Base-by-base conservation (phyloP, 495 filamentous ascomycete species). In the Podospora conica region DNA sequence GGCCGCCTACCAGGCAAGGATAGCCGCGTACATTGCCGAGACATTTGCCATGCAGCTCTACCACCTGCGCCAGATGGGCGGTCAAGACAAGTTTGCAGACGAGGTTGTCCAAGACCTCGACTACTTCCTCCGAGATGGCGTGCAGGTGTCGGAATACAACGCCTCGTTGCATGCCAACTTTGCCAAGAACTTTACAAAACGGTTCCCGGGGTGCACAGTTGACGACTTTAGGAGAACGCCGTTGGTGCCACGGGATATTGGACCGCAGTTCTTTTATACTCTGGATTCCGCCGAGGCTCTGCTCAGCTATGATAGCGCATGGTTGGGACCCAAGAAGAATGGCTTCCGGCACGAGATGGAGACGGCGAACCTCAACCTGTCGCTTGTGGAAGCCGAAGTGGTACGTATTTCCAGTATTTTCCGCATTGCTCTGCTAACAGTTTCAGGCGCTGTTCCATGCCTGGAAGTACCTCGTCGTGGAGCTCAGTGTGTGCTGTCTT, bases 31-130 rank as follows among this genome's bases (percentile, higher is more conserved):
- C 65, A 86, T 95, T 65, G 90, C 91, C 20, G 91, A 96, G 70
- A 88, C 96, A 58, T 86, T 96, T 55, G 88, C 94, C n/a, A 92
- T 98, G 80, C 91, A 94, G 75, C 76, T 96, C 21, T 93, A 96
- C 75, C 86, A 90, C 58, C 80, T 87, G 21, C 89, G 91, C 40
- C 90, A 96, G 73, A 81, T 86, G 59, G 85, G 86, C n/a, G 84
- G 88, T 70, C 79, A 80, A 9, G 78, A 82, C n/a, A 64, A 56
- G 1, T 87, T 93, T 65, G 81, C 90, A 20, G 87, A 85, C 55
- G 84, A 86, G 3, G 73, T 98, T 1, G 82, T 92, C 48, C 85
- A 87, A 11, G 85, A 90, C 65, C 78, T 98, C 6, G 84, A 85
- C 59, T 97, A 92, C 79, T 90, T 90, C 70, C 78, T 88, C 21